phyloP scores from a whole-genome alignment of 305 asterid species.

The Solanum hybrid region DNA sequence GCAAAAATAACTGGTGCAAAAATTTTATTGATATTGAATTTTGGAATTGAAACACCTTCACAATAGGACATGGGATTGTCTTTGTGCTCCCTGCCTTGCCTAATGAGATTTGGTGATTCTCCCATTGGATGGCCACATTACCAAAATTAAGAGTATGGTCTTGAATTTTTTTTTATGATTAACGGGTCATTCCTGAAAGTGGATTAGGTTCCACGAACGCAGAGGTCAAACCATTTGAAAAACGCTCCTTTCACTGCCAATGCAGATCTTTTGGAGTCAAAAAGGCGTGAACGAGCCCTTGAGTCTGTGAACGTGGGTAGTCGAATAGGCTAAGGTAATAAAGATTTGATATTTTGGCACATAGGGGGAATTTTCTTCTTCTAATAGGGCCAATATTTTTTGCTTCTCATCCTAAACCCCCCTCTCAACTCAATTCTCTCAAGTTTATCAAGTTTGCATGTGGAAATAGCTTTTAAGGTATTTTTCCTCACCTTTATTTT shows the following conservation, averaged over 20 bases:
- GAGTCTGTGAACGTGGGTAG: background rate
- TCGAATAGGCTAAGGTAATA: background rate
- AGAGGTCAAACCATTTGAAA: background rate
- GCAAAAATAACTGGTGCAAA: no score
- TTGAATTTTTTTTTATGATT: no score
- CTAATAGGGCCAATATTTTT: background rate
- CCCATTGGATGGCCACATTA: no score
- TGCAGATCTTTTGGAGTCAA: background rate
- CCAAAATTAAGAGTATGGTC: no score
- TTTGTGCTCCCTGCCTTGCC: no score
- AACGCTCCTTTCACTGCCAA: background rate
- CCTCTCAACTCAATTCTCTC: background rate
- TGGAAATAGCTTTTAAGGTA: background rate
- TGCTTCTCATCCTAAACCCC: background rate
- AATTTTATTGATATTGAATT: background rate
- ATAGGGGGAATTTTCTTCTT: background rate
- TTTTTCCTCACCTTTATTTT: background rate
- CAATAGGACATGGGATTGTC: no score
- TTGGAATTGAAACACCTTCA: no score
- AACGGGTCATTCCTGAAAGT: no score
- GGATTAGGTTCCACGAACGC: background rate
- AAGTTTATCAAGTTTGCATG: background rate
- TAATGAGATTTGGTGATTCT: no score
- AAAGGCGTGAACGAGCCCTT: background rate
- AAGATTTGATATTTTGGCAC: background rate